These are phyloP conservation scores for Podospora pseudocomata DNA, from an alignment of 495 filamentous ascomycete species.

Conservation along the genomic window DNA sequence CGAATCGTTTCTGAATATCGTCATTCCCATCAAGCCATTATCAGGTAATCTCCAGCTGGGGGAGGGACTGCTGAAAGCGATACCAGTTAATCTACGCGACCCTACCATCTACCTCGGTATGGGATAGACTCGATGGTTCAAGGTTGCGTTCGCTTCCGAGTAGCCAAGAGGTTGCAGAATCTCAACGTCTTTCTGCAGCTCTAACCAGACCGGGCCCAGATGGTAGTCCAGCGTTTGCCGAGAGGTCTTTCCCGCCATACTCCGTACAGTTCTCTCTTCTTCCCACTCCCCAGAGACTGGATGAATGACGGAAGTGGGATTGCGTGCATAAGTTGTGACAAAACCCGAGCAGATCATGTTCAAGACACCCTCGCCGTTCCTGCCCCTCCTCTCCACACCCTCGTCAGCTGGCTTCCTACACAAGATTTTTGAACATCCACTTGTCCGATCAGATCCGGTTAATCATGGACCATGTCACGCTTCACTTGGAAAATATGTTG, in stretches of 20 bases:
- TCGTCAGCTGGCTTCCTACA: conserved; percentile 10
- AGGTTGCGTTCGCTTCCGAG: background rate
- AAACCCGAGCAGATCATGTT: conserved; percentile 23
- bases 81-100: conserved; percentile 1
- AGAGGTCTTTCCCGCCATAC: background rate
- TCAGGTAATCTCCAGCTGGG: too few species aligned
- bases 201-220: conserved; percentile 4
- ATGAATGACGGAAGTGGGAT: background rate
- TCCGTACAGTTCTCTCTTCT: background rate
- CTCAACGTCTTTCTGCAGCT: conserved; percentile 5
- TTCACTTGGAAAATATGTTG: background rate
- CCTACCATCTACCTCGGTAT: background rate
- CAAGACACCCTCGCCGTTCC: conserved; percentile 14
- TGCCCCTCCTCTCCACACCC: conserved; percentile 8
- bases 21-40: background rate
- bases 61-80: background rate
- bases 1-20: background rate
- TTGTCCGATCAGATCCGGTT: conserved; percentile 23
- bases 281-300: background rate
- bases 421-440: conserved; percentile 12
- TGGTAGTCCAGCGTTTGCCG: background rate
- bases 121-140: background rate
- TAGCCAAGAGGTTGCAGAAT: conserved; percentile 6
- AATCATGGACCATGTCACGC: conserved; percentile 9
- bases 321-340: conserved; percentile 18